These are phyloP conservation scores for Clonostachys sp. DNA, from an alignment of 2,329 filamentous ascomycete genomes.

Conservation along the genomic window DNA sequence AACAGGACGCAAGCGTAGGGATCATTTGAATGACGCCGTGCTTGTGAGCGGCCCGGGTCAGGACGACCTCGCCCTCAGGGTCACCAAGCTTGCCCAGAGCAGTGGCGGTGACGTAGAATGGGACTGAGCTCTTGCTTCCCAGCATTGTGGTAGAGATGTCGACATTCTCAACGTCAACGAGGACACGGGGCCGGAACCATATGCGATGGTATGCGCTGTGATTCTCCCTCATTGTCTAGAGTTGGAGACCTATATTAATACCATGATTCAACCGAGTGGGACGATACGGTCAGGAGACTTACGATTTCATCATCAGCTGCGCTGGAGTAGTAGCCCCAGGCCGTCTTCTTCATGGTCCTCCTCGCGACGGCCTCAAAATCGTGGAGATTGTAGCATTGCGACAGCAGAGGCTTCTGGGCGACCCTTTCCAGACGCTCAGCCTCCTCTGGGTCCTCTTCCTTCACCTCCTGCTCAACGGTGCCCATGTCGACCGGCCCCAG, in stretches of 20 bases:
- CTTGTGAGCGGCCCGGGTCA: conserved; percentile 77
- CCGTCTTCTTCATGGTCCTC: conserved; percentile 88
- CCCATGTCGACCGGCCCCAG: conserved; percentile 85
- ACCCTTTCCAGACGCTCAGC: conserved; percentile 68
- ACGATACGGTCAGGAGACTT: conserved; percentile 3
- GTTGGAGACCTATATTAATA: background rate
- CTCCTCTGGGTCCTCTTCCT: conserved; percentile 59
- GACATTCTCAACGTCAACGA: conserved; percentile 84
- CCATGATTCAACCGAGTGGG: too few relatives aligned
- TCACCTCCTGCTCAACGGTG: conserved; percentile 68
- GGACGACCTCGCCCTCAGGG: conserved; percentile 86
- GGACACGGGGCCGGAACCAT: conserved; percentile 86
- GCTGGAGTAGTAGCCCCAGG: conserved; percentile 97
- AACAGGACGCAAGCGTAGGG: conserved; percentile 91
- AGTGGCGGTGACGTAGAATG: conserved; percentile 95
- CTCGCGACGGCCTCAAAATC: conserved; percentile 95
- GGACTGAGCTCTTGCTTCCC: conserved; percentile 75
- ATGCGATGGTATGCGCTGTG: conserved; percentile 95
- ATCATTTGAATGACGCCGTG: conserved; percentile 98
- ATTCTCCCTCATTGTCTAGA: conserved; percentile 87
- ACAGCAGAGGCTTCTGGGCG: conserved; percentile 69
- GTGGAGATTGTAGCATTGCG: conserved; percentile 88
- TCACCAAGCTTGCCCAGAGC: conserved; percentile 93
- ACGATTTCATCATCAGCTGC: conserved; percentile 58
- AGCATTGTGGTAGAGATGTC: conserved; percentile 93